phyloP scores from a whole-genome alignment of 306 rosid species.

The Vicia villosa region DNA sequence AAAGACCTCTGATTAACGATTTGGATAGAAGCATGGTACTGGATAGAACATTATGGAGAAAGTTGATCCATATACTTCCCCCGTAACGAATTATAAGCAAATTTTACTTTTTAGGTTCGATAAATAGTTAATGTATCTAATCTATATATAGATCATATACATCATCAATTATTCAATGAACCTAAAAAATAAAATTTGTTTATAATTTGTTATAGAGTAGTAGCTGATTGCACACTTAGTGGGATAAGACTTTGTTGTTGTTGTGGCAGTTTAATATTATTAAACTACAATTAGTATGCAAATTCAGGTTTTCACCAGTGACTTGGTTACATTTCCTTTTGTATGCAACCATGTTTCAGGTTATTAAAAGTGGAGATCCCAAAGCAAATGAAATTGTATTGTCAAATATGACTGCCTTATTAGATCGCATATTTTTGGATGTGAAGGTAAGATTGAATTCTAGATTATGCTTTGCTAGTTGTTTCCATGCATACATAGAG shows the following conservation, averaged over 20 bases:
- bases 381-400: slow-evolving; percentile 74
- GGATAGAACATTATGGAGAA: no score
- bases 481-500: not conserved
- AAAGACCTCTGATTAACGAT: no score
- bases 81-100: no score
- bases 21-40: no score
- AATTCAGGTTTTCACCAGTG: slow-evolving; percentile 15
- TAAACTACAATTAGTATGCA: not conserved
- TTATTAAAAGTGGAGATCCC: slow-evolving; percentile 75
- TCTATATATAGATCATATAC: no score
- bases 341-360: slow-evolving; percentile 52
- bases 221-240: no score
- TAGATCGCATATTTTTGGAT: slow-evolving; percentile 84
- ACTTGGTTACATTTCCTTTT: not conserved
- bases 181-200: no score
- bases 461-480: slow-evolving; percentile 3
- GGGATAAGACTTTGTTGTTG: not conserved
- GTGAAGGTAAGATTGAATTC: slow-evolving; percentile 64
- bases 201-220: no score
- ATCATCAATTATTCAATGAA: no score
- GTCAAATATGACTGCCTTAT: slow-evolving; percentile 73
- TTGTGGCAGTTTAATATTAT: slow-evolving; percentile 19
- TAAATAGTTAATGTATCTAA: no score
- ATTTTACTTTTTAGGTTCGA: no score
- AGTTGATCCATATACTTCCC: no score